Conservation (phyloP, 2,329 filamentous ascomycete genomes). For the Coniochaeta sp. region DNA sequence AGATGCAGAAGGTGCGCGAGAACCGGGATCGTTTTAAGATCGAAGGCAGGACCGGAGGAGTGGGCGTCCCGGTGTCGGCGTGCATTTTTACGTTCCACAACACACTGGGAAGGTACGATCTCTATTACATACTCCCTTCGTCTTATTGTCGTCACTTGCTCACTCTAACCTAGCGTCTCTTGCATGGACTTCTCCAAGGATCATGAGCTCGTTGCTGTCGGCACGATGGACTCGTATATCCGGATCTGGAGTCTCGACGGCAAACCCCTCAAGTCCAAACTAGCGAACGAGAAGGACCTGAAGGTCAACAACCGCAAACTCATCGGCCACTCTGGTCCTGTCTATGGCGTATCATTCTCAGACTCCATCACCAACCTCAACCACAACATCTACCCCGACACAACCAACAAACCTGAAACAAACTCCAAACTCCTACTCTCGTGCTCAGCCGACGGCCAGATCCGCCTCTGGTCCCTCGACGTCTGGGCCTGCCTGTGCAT, state of each 20-base stretch:
- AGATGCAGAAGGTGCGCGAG: slow-evolving; percentile 89
- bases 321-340: slow-evolving; percentile 82
- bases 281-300: slow-evolving; percentile 48
- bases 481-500: slow-evolving; percentile 88
- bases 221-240: slow-evolving; percentile 91
- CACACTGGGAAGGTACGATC: slow-evolving; percentile 71
- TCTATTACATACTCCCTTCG: slow-evolving; percentile 1
- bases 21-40: slow-evolving; percentile 88
- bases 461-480: slow-evolving; percentile 89
- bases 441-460: slow-evolving; percentile 75
- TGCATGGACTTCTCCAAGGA: slow-evolving; percentile 95
- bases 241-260: slow-evolving; percentile 90
- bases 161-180: slow-evolving; percentile 53
- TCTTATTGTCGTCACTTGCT: slow-evolving; percentile 8
- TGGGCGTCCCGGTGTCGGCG: slow-evolving; percentile 76
- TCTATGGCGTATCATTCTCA: slow-evolving; percentile 87
- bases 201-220: slow-evolving; percentile 75
- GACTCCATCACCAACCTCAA: slow-evolving; percentile 51
- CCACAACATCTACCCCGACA: slow-evolving; percentile 41
- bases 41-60: slow-evolving; percentile 72
- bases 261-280: slow-evolving; percentile 64
- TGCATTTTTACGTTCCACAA: slow-evolving; percentile 99
- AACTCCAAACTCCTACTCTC: slow-evolving; percentile 74
- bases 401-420: slow-evolving; percentile 35
- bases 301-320: slow-evolving; percentile 61